A percentile compares a stretch with the other conserved stretches of the same genome.
phyloP scores from a whole-genome alignment of 2,329 filamentous ascomycete species.

The Aschersonia sp. region DNA sequence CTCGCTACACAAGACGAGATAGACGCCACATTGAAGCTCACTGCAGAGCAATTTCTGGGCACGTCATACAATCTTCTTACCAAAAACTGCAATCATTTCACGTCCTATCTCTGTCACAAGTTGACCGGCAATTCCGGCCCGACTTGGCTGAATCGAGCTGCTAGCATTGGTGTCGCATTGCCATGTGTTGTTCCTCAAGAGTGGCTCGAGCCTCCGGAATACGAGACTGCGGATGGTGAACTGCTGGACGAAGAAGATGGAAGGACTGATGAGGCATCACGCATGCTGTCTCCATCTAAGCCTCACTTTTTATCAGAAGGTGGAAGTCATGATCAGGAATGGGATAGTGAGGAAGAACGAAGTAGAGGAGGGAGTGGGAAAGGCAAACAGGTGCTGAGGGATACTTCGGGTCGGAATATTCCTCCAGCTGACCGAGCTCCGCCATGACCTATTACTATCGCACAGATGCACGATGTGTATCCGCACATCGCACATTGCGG shows the following conservation, averaged over 20 bases:
- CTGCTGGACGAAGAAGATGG: constrained; percentile 43
- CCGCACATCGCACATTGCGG: no score
- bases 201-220: constrained; percentile 70
- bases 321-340: constrained; percentile 16
- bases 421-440: constrained; percentile 40
- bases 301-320: constrained; percentile 16
- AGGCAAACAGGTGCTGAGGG: constrained; percentile 29
- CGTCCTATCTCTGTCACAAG: constrained; percentile 57
- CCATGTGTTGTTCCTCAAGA: constrained; percentile 73
- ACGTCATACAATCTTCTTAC: constrained; percentile 69
- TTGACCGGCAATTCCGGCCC: constrained; percentile 60
- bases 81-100: constrained; percentile 84
- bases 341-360: constrained; percentile 31
- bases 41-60: constrained; percentile 60
- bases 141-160: constrained; percentile 67
- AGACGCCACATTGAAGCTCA: constrained; percentile 51
- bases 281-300: constrained; percentile 37
- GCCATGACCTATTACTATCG: neutral
- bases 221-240: constrained; percentile 57
- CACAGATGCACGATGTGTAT: no score
- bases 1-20: constrained; percentile 56
- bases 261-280: constrained; percentile 35
- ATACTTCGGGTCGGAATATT: constrained; percentile 34
- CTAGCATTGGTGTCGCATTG: constrained; percentile 66
- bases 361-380: constrained; percentile 24